A percentile compares a stretch with the other conserved stretches of the same genome.
Evolutionary conservation across 495 filamentous ascomycete genomes (phyloP).

Genomic region (Amphirosellinia nigrospora): DNA sequence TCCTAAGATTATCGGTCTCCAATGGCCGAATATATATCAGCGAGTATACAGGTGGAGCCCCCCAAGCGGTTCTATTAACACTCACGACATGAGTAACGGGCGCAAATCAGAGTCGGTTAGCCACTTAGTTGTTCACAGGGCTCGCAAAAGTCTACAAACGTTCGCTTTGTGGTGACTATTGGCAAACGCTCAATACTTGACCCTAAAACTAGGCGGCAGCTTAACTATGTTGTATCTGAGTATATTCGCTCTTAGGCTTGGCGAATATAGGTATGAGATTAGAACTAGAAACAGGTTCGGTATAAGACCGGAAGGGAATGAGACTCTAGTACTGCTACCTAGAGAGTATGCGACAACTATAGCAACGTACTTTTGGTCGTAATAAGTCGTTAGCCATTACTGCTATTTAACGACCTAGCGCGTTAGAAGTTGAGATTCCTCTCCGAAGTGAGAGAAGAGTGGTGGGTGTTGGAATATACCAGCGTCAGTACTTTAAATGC

Average conservation of each 20-base stretch:
- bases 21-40: background rate
- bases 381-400: background rate
- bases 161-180: background rate
- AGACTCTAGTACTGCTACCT: background rate
- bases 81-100: background rate
- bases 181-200: background rate
- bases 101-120: background rate
- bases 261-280: background rate
- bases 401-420: background rate
- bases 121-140: background rate
- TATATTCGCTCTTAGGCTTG: background rate
- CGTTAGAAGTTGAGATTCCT: background rate
- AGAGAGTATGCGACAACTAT: background rate
- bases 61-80: background rate
- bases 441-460: background rate
- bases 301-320: background rate
- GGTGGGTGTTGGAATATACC: background rate
- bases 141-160: background rate
- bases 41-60: background rate
- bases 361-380: background rate
- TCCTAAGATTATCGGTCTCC: background rate
- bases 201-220: background rate
- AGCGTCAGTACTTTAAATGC: background rate
- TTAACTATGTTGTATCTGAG: background rate
- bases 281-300: slow-evolving; percentile 1